phyloP scores from a whole-genome alignment of 192 early-diverging fungal species.

The Lobosporangium transversale region DNA sequence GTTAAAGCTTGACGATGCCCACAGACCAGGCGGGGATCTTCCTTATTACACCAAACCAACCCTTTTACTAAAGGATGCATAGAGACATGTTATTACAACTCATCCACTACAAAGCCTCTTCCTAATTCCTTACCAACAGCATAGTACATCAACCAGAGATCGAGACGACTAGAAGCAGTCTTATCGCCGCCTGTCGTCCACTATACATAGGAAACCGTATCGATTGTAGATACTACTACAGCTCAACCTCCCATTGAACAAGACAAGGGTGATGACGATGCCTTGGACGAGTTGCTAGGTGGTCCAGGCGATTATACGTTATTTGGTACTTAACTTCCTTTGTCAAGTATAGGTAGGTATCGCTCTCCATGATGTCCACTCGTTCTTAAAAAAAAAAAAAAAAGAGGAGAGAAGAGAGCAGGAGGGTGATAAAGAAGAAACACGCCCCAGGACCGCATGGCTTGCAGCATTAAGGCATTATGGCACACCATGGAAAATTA shows the following conservation, averaged over 20 bases:
- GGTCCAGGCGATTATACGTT: constrained; percentile 30
- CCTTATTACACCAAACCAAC: constrained; percentile 2
- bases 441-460: no score
- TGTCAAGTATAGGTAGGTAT: neutral
- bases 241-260: neutral
- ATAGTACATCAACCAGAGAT: no score
- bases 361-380: no score
- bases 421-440: no score
- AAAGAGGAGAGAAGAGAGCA: no score
- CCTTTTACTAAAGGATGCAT: constrained; percentile 16
- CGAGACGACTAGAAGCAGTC: no score
- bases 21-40: neutral
- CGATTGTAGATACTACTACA: no score
- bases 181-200: no score
- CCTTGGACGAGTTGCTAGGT: constrained; percentile 28
- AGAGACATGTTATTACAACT: neutral
- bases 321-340: constrained; percentile 7
- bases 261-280: constrained; percentile 23
- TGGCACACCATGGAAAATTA: neutral
- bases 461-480: neutral
- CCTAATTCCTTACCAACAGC: no score
- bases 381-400: no score
- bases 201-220: no score
- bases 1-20: neutral
- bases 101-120: no score